Evolutionary conservation across 306 rosid species (phyloP), one percentile per base, ranked within the genome.

Genomic region (Herpetospermum pedunculosum): DNA sequence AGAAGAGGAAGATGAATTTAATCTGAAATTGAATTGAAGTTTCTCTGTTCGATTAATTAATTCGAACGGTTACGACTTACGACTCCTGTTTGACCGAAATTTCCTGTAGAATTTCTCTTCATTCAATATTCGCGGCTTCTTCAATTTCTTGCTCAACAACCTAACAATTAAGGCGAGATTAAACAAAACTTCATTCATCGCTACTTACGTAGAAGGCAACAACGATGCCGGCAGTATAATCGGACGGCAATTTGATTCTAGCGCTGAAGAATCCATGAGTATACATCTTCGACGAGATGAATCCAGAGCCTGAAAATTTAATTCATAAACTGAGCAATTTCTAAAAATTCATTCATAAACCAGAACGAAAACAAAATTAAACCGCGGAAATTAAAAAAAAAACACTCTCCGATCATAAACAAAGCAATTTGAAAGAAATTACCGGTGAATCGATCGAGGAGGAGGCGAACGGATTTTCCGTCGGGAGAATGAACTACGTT

Each of bases 251-350:
- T 77, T 95, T 91, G 77, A 95, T 89, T 7, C 79, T 89, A 0
- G 96, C 96, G 79, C 99, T 95, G 81, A 91, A 91, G 90, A 95
- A 95, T 76, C 96, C 99, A 81, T 95, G 84, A 32, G 83, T 72
- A 79, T 95, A 89, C 85, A 84, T 90, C 54, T 67, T 87, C 12
- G 99, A 91, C 7, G 99, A 89, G 37, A 91, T 88, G 79, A 94
- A 95, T 16, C 99, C 99, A 34, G 99, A 84, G 62, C 99, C 99
- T 89, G 6, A 37, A 19, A 16, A 38, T 48, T 49, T 21, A 48
- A 81, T 10, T 34, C 0, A n/a, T n/a, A n/a, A n/a, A n/a, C n/a
- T n/a, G n/a, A n/a, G n/a, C n/a, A n/a, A n/a, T n/a, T n/a, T n/a
- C n/a, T n/a, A n/a, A n/a, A n/a, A n/a, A n/a, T n/a, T n/a, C n/a